Base-by-base conservation (phyloP, 345 rosid genomes). In the Eucalyptus brandiana region DNA sequence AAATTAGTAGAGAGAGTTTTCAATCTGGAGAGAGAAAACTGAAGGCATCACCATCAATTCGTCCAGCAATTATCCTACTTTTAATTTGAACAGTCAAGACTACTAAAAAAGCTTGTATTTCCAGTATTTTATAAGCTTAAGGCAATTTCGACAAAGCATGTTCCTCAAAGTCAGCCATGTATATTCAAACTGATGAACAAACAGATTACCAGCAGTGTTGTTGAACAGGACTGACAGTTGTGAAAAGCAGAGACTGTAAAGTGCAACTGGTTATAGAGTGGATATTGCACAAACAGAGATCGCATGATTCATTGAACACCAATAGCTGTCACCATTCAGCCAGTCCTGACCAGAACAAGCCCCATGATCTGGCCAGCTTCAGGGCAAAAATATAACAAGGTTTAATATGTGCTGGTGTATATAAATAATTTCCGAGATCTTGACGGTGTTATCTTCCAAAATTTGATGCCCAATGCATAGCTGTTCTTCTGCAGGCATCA, bases 401-500 rank as follows among this genome's bases (percentile, higher is more conserved):
- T 34, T 34, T 69, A 34, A 34, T 18, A 69, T 69, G 80, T 17
- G 42, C 42, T 34, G 42, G 80, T 17, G 24, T 15, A n/a, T 65
- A n/a, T 65, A 65, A n/a, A 65, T n/a, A 65, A 15, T 65, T n/a
- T 65, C 37, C 5, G 47, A 50, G 12, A 40, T 37, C 42, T 72
- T 23, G 32, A 72, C 30, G 87, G 87, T 40, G 92, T 90, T 51
- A 94, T 96, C 96, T 94, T 88, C 96, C 96, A 92, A 91, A 94
- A 86, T 93, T 91, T 23, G 97, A 93, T 67, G 96, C 94, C 97
- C 96, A 94, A 86, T 95, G 97, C 88, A 94, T 92, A 5, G 91
- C 96, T 19, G 96, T 94, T 89, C 94, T 93, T 76, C 97, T 94
- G 88, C 48, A 87, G 50, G 91, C 90, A 92, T 95, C 97, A 83